Percentiles rank a stretch among this genome's conserved stretches.
These are phyloP conservation scores for Cladorrhinum sp. DNA, from an alignment of 2,329 filamentous ascomycete genomes.

Conservation along the genomic window DNA sequence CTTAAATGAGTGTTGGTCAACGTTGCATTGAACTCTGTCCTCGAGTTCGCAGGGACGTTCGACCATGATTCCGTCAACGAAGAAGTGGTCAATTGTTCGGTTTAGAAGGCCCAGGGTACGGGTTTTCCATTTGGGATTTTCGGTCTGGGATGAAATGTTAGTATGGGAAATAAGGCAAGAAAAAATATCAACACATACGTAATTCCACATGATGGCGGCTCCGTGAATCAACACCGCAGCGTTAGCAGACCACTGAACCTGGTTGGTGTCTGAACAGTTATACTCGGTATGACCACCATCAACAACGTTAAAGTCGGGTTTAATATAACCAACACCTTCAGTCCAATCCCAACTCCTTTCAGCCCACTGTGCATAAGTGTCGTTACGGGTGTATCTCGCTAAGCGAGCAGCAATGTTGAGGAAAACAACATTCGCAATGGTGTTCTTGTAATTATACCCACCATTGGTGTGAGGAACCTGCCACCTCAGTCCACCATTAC, in stretches of 20 bases:
- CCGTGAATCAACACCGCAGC: constrained; percentile 57
- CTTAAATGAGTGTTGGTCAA: constrained; percentile 59
- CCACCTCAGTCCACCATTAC: constrained; percentile 58
- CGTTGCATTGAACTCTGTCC: constrained; percentile 47
- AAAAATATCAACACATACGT: constrained; percentile 33
- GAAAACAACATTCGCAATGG: constrained; percentile 41
- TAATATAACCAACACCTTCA: constrained; percentile 43
- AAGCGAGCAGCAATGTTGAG: constrained; percentile 51
- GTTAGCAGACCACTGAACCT: constrained; percentile 60
- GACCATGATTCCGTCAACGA: constrained; percentile 38
- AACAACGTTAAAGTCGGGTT: constrained; percentile 55
- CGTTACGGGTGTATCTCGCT: constrained; percentile 54
- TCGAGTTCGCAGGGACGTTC: constrained; percentile 54
- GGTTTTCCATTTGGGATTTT: constrained; percentile 45
- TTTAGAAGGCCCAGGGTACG: constrained; percentile 49
- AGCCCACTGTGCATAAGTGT: constrained; percentile 53
- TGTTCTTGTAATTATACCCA: constrained; percentile 61
- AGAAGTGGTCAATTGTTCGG: constrained; percentile 34
- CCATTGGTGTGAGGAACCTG: constrained; percentile 61
- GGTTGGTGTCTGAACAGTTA: constrained; percentile 55
- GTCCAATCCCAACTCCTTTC: constrained; percentile 52
- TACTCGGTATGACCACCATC: constrained; percentile 53
- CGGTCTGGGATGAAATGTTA: constrained; percentile 35
- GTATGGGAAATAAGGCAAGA: background rate
- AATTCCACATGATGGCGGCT: constrained; percentile 64